These are phyloP conservation scores for Aquilaria malaccensis DNA, from an alignment of 345 rosid genomes.

Conservation along the genomic window DNA sequence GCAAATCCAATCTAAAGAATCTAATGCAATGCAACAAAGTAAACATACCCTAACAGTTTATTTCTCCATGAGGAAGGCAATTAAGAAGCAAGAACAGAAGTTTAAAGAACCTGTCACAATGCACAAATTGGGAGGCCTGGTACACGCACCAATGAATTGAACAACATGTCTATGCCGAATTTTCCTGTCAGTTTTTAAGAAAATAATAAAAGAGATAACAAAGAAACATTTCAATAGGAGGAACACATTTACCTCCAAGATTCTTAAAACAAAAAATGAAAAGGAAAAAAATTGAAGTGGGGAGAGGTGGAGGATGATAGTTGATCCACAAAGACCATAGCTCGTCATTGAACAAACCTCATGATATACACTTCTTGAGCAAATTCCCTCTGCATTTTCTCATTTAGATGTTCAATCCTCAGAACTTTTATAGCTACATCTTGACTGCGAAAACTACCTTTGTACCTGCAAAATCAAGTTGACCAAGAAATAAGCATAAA, in stretches of 20 bases:
- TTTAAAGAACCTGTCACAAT: slow-evolving; percentile 47
- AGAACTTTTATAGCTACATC: slow-evolving; percentile 52
- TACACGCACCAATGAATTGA: slow-evolving; percentile 57
- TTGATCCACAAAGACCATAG: not conserved
- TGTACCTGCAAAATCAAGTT: slow-evolving; percentile 30
- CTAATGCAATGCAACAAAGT: not conserved
- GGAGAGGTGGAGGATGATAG: not conserved
- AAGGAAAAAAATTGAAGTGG: not conserved
- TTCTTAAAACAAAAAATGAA: slow-evolving; percentile 5
- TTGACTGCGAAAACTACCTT: slow-evolving; percentile 41
- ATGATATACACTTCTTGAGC: slow-evolving; percentile 47
- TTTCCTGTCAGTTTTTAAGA: slow-evolving; percentile 35
- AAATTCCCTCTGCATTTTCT: slow-evolving; percentile 35
- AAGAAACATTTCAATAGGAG: slow-evolving; percentile 4
- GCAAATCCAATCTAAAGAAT: not conserved
- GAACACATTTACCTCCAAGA: too few relatives aligned
- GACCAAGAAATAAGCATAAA: slow-evolving; percentile 4
- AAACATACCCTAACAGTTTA: too few relatives aligned
- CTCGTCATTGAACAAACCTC: slow-evolving; percentile 29
- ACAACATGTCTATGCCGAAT: slow-evolving; percentile 57
- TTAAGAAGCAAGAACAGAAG: too few relatives aligned
- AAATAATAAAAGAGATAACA: slow-evolving; percentile 6
- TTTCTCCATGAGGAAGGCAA: too few relatives aligned
- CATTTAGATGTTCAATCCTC: slow-evolving; percentile 30
- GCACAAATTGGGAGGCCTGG: slow-evolving; percentile 47